Conservation (phyloP, 176 grass and related monocot genomes). For the Eragrostis nindensis region DNA sequence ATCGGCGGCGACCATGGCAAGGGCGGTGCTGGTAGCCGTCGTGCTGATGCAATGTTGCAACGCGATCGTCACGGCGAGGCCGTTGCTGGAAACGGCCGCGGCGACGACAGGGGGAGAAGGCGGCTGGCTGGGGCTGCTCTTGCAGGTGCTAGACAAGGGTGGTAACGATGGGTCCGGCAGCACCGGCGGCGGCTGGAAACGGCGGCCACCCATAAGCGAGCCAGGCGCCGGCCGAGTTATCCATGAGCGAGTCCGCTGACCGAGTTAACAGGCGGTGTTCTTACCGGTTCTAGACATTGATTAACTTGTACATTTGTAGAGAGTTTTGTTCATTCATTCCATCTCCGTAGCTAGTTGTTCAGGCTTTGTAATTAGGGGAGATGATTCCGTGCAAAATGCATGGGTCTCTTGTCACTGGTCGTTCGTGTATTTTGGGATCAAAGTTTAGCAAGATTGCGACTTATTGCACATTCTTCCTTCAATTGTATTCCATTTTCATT, state of each 20-base stretch:
- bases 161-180: neutral
- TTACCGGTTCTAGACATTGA: neutral
- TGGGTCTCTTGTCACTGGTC: neutral
- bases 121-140: neutral
- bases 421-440: neutral
- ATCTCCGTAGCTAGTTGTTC: neutral
- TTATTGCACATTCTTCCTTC: too few relatives aligned
- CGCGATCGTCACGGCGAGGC: neutral
- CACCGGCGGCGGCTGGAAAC: neutral
- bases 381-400: conserved; percentile 6
- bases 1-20: neutral
- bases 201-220: neutral
- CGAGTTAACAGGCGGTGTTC: neutral
- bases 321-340: neutral
- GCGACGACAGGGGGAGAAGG: neutral
- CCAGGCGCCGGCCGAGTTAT: neutral
- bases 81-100: neutral
- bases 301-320: neutral
- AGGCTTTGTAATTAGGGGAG: neutral
- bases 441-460: neutral
- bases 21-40: neutral
- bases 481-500: too few relatives aligned
- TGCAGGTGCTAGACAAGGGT: neutral
- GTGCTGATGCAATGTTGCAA: conserved; percentile 38
- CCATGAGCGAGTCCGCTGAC: neutral